These are phyloP conservation scores for Epichloe sibirici DNA, from an alignment of 2,329 filamentous ascomycete species.

Conservation along the genomic window DNA sequence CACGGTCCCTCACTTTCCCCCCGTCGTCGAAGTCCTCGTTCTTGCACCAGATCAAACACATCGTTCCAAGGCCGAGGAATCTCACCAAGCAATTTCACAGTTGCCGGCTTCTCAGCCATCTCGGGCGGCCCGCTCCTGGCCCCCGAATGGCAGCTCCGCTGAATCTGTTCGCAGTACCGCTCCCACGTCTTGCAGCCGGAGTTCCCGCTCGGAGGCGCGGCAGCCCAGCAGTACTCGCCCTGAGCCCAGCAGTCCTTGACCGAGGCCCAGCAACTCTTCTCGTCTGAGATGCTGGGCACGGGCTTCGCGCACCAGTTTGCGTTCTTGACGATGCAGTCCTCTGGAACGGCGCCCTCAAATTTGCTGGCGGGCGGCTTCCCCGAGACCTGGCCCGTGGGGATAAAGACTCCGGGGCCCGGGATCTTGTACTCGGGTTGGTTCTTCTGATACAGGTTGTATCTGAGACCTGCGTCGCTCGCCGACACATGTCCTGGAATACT, in stretches of 20 bases:
- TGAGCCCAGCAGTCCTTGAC: conserved; percentile 47
- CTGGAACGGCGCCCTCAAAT: conserved; percentile 38
- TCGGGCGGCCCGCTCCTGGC: conserved; percentile 36
- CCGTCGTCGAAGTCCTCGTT: not conserved
- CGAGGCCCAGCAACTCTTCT: conserved; percentile 48
- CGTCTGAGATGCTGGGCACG: conserved; percentile 41
- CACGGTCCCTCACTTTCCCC: not conserved
- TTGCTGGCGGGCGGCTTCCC: conserved; percentile 8
- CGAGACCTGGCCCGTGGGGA: conserved; percentile 18
- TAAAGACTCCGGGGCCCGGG: conserved; percentile 38
- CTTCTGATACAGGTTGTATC: conserved; percentile 51
- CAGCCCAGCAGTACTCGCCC: conserved; percentile 44
- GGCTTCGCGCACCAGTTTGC: conserved; percentile 61
- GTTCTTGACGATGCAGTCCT: conserved; percentile 49
- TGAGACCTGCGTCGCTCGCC: conserved; percentile 39
- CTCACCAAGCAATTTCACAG: conserved; percentile 18
- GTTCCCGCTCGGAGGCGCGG: conserved; percentile 45
- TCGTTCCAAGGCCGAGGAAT: conserved; percentile 21
- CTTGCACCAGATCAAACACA: not conserved
- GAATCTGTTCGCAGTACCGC: conserved; percentile 42
- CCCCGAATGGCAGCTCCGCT: conserved; percentile 28
- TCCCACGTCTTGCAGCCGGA: conserved; percentile 50
- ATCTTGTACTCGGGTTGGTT: conserved; percentile 39
- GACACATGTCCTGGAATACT: conserved; percentile 56
- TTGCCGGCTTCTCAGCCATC: conserved; percentile 23